These are phyloP conservation scores for Pistacia vera DNA, from an alignment of 345 rosid genomes.

Conservation along the genomic window DNA sequence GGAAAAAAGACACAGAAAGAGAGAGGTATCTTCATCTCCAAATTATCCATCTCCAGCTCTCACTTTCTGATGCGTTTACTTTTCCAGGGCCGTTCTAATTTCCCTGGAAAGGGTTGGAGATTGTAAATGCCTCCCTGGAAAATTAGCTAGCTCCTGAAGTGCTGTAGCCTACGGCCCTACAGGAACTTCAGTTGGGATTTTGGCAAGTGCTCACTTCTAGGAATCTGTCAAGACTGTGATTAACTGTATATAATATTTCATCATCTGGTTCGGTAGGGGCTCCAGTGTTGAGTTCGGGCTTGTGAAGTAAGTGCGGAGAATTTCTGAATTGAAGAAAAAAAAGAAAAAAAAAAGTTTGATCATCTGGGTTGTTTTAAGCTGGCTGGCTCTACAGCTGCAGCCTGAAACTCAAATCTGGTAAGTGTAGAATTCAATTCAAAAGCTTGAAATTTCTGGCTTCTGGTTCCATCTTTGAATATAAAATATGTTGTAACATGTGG, in stretches of 20 bases:
- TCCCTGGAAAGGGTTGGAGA: not conserved
- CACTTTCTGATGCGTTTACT: not conserved
- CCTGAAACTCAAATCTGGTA: not conserved
- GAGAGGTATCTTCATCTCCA: not conserved
- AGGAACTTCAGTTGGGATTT: conserved; percentile 18
- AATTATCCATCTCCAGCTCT: not conserved
- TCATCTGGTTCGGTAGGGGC: not conserved
- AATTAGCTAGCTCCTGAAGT: conserved; percentile 14
- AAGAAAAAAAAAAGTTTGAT: too few species aligned
- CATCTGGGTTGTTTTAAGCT: not conserved
- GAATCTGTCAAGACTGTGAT: conserved; percentile 36
- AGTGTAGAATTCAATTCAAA: not conserved
- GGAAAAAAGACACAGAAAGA: not conserved
- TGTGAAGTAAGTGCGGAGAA: too few species aligned
- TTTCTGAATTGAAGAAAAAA: too few species aligned
- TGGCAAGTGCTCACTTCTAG: conserved; percentile 52
- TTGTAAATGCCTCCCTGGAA: conserved; percentile 25
- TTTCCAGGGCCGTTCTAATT: not conserved
- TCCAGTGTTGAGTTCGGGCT: too few species aligned
- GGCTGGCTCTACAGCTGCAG: not conserved
- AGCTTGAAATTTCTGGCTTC: not conserved
- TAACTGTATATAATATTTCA: not conserved
- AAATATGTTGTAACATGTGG: not conserved
- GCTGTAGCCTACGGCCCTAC: not conserved
- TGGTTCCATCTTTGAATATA: not conserved